Evolutionary conservation across 345 rosid species (phyloP).

Genomic region (Dovyalis caffra): DNA sequence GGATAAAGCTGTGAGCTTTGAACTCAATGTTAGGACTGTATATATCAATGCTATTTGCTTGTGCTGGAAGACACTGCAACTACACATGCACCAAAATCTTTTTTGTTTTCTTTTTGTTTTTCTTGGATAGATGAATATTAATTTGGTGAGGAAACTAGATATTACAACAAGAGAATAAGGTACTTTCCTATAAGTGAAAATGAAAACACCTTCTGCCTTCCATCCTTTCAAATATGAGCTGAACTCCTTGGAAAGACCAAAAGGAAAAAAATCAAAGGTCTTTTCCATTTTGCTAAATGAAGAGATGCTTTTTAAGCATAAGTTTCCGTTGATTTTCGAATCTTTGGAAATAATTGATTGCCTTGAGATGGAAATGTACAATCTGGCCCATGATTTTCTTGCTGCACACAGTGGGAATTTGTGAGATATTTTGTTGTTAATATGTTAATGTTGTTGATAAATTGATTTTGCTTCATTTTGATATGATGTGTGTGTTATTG

Average conservation of each 20-base stretch:
- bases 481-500: slow-evolving; percentile 13
- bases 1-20: background rate
- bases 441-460: background rate
- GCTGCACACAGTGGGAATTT: background rate
- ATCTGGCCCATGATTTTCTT: background rate
- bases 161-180: background rate
- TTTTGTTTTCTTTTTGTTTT: background rate
- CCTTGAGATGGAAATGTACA: background rate
- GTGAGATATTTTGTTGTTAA: background rate
- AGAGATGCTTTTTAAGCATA: background rate
- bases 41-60: background rate
- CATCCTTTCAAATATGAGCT: background rate
- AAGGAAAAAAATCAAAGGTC: background rate
- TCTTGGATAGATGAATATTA: background rate
- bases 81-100: background rate
- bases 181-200: background rate
- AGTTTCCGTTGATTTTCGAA: background rate
- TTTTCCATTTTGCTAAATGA: background rate
- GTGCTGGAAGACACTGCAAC: background rate
- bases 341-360: background rate
- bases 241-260: too few relatives aligned
- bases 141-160: too few relatives aligned
- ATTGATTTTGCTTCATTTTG: background rate
- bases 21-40: background rate
- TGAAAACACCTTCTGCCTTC: too few relatives aligned